These are phyloP conservation scores for Eimeria falciformis DNA, from an alignment of 169 alveolate genomes.

Conservation along the genomic window DNA sequence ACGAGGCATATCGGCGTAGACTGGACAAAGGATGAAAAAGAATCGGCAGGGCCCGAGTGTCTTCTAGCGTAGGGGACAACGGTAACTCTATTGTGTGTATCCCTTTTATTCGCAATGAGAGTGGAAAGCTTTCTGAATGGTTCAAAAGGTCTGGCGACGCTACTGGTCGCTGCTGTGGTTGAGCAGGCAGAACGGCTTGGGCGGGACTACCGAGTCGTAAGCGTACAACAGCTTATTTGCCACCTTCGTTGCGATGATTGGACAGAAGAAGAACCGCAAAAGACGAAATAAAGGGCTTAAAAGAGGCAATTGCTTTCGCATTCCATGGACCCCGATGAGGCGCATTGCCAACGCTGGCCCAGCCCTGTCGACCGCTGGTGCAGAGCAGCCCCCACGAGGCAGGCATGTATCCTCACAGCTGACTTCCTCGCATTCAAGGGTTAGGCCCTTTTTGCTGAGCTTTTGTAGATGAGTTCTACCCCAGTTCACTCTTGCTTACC, in stretches of 20 bases:
- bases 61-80: too few relatives aligned
- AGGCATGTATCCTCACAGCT: neutral
- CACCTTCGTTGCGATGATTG: neutral
- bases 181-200: neutral
- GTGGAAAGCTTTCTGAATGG: too few relatives aligned
- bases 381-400: neutral
- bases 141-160: neutral
- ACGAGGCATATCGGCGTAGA: too few relatives aligned
- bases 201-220: neutral
- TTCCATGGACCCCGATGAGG: neutral
- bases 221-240: neutral
- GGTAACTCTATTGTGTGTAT: too few relatives aligned
- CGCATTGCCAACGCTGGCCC: neutral
- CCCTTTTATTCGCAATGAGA: too few relatives aligned
- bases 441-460: neutral
- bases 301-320: neutral
- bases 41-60: too few relatives aligned
- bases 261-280: neutral
- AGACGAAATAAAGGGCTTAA: neutral
- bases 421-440: neutral
- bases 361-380: slow-evolving; percentile 45
- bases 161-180: neutral
- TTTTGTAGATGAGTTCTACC: neutral
- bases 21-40: too few relatives aligned
- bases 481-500: neutral